phyloP scores from a whole-genome alignment of 225 moss, liverwort and hornwort species.

The Sphagnum tenellum region DNA sequence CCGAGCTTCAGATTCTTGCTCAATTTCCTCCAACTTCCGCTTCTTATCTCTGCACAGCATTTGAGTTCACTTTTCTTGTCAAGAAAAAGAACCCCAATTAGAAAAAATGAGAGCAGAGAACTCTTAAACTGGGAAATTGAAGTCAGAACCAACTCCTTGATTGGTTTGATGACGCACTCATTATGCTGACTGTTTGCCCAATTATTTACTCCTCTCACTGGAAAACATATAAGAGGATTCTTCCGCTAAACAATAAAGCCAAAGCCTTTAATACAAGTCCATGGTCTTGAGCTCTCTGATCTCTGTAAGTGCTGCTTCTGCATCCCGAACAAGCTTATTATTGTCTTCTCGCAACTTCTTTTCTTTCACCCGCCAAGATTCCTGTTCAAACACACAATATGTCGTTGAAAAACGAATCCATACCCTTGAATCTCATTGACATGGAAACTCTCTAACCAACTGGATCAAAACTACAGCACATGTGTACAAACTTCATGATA shows the following conservation, averaged over 20 bases:
- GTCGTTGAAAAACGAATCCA: no score
- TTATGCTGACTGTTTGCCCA: no score
- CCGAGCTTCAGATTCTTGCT: constrained; percentile 17
- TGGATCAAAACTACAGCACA: no score
- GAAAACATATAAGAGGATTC: no score
- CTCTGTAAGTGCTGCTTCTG: constrained; percentile 13
- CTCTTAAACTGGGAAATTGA: neutral
- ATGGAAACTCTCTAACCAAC: no score
- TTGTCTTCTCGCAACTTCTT: constrained; percentile 20
- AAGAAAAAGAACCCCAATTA: neutral
- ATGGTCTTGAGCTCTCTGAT: constrained; percentile 13
- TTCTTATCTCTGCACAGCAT: constrained; percentile 10
- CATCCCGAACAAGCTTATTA: constrained; percentile 15
- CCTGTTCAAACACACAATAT: constrained; percentile 6
- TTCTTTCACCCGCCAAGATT: constrained; percentile 20
- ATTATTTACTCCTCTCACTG: no score
- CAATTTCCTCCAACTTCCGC: constrained; percentile 22
- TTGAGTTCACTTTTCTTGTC: no score
- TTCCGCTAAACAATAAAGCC: no score
- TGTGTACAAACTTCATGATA: neutral
- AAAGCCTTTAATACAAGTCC: neutral
- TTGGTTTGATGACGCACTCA: no score
- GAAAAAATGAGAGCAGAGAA: neutral
- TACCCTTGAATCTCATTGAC: no score
- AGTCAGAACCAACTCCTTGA: no score